Evolutionary conservation across 805 yeast genomes (phyloP).

Genomic region (Komagataella mondaviorum): DNA sequence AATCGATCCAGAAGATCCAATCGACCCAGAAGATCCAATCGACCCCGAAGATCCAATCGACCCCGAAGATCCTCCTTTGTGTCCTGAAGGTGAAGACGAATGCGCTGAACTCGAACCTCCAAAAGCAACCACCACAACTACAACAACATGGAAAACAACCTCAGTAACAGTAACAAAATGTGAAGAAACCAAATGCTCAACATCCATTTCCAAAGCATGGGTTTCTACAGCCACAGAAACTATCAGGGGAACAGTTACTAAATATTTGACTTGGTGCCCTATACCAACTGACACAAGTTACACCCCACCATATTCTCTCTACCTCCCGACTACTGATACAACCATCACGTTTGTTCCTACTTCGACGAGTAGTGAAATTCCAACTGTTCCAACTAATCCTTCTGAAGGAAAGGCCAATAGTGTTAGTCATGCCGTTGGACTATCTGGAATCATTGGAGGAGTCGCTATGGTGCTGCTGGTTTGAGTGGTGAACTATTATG

Average conservation of each 20-base stretch:
- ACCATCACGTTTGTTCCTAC: background rate
- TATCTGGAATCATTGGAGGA: background rate
- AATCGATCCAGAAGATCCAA: too few relatives aligned
- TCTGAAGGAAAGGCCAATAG: background rate
- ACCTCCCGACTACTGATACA: background rate
- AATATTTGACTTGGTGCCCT: background rate
- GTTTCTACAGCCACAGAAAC: background rate
- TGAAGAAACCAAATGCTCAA: background rate
- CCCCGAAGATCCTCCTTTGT: too few relatives aligned
- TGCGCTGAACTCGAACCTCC: background rate
- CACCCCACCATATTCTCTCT: background rate
- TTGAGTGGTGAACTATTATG: background rate
- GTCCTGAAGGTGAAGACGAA: too few relatives aligned
- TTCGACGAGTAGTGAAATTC: background rate
- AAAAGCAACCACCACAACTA: too few relatives aligned
- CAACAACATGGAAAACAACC: background rate
- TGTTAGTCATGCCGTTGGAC: background rate
- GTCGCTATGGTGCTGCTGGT: background rate
- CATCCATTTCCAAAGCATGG: background rate
- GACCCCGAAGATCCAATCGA: too few relatives aligned
- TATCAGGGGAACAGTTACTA: background rate
- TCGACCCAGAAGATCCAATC: too few relatives aligned
- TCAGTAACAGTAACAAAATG: background rate
- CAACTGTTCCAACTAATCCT: background rate
- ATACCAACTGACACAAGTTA: background rate